These are phyloP conservation scores for Paecilomyces dactylethromorphus DNA, from an alignment of 2,329 filamentous ascomycete species.

Conservation along the genomic window DNA sequence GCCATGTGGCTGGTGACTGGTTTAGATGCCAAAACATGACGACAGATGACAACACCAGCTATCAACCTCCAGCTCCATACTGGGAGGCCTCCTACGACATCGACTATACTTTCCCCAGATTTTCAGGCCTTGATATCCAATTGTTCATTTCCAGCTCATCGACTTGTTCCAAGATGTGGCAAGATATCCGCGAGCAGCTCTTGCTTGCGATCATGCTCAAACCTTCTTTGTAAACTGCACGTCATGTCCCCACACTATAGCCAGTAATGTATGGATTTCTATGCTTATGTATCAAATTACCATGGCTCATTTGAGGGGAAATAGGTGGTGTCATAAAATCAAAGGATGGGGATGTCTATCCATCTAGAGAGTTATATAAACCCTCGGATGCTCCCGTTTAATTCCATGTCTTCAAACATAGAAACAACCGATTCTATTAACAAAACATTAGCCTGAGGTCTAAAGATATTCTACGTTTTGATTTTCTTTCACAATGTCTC, in stretches of 20 bases:
- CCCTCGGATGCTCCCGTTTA: not conserved
- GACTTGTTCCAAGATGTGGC: not conserved
- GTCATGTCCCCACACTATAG: not conserved
- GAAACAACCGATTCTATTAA: not conserved
- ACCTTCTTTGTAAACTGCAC: not conserved
- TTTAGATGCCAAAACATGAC: not conserved
- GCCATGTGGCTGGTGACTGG: not conserved
- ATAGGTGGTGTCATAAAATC: not conserved
- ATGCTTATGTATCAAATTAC: not conserved
- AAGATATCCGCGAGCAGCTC: not conserved
- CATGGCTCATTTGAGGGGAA: not conserved
- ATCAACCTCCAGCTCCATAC: not conserved
- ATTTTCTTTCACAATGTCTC: slow-evolving; percentile 34
- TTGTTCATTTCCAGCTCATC: not conserved
- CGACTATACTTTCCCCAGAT: not conserved
- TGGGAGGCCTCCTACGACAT: not conserved
- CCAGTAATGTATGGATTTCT: not conserved
- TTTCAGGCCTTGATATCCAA: not conserved
- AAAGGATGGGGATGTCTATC: not conserved
- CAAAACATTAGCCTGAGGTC: not conserved
- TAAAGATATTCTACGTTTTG: not conserved
- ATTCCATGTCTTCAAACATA: not conserved
- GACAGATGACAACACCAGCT: slow-evolving; percentile 1
- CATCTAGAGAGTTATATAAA: not conserved
- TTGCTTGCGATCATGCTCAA: not conserved